Evolutionary conservation across 495 filamentous ascomycete species (phyloP), one percentile per base, ranked within the genome.

Genomic region (Hypoxylon perforatum): DNA sequence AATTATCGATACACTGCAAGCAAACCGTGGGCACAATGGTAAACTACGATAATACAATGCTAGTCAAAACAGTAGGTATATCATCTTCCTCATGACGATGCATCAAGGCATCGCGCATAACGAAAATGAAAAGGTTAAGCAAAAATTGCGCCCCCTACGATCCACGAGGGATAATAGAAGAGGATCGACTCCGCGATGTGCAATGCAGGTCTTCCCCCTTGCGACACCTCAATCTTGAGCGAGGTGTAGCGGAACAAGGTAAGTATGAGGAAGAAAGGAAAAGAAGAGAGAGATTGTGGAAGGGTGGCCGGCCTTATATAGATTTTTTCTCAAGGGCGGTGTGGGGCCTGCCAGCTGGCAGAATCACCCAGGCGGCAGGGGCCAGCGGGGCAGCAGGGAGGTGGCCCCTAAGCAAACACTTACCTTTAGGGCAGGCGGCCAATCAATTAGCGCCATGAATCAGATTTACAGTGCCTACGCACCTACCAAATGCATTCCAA

Each of bases 161-260:
- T 84, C 85, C 87, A 65, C 87, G 85, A 86, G 87, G 79, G 82
- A 85, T 84, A 85, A 84, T 88, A 84, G 86, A 86, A 84, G 77
- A 75, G 82, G 77, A 82, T 85, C 80, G 84, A 82, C 86, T 76
- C 88, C 88, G 82, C 88, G 87, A 69, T 90, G 88, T 91, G 88
- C 87, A 90, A 91, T 91, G 88, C 85, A 90, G 87, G 87, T 81
- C 85, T 87, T 81, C 81, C 82, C 77, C 77, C 77, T 82, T 87
- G 81, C 81, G 80, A 77, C 73, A 76, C 83, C 77, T 81, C 77
- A 79, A 84, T 86, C 79, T 76, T 89, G 87, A 90, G 80, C 87
- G 57, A 79, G 80, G 76, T 80, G 75, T 78, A 78, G 81, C 78
- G 80, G 84, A 84, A 88, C 84, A 89, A 89, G 87, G 87, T 90